Conservation (phyloP, 305 asterid species). For the Fraxinus ornus region DNA sequence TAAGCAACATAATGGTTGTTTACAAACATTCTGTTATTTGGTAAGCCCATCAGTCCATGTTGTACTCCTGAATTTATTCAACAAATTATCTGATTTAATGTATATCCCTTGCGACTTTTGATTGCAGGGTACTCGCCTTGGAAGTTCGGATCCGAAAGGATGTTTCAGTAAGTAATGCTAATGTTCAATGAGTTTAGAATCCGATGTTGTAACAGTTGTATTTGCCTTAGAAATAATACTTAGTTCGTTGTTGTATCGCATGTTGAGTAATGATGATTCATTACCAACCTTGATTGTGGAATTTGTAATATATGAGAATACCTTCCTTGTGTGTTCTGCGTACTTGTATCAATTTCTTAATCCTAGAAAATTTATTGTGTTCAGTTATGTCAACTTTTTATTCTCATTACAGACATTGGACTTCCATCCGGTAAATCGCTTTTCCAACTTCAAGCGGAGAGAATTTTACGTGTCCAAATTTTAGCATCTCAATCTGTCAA, state of each 20-base stretch:
- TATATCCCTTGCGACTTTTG: not conserved
- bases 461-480: conserved; percentile 82
- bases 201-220: conserved; percentile 20
- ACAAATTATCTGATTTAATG: conserved; percentile 1
- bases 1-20: too few species aligned
- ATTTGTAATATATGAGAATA: not conserved
- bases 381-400: conserved; percentile 20
- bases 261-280: not conserved
- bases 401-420: conserved; percentile 68
- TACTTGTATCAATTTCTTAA: not conserved
- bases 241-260: not conserved
- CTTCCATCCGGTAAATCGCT: conserved; percentile 98
- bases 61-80: not conserved
- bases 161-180: conserved; percentile 67
- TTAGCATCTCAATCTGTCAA: conserved; percentile 72
- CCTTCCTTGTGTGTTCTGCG: not conserved
- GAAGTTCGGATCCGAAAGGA: conserved; percentile 97
- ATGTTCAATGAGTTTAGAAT: conserved; percentile 31
- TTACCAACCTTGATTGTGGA: conserved; percentile 15
- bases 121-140: conserved; percentile 95
- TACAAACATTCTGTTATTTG: too few species aligned
- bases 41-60: not conserved
- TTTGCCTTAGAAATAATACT: not conserved
- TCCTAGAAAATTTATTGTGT: conserved; percentile 1
- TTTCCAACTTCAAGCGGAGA: conserved; percentile 95